These are phyloP conservation scores for Aspergillus coremiiformis DNA, from an alignment of 495 filamentous ascomycete species.

Conservation along the genomic window DNA sequence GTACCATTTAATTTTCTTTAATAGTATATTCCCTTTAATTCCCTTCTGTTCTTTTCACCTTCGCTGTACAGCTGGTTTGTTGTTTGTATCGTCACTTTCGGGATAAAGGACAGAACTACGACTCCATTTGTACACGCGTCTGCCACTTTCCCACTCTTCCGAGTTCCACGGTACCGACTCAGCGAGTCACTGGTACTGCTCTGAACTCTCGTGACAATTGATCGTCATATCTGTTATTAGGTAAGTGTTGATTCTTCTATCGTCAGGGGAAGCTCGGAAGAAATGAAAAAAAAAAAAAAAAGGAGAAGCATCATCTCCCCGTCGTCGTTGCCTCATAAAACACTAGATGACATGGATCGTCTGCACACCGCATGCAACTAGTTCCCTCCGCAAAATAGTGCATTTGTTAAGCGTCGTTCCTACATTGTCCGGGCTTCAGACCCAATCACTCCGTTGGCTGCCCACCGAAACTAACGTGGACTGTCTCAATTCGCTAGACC, in stretches of 20 bases:
- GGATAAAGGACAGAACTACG: neutral
- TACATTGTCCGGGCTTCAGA: neutral
- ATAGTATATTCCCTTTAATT: conserved; percentile 8
- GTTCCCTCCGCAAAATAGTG: neutral
- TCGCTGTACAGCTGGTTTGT: neutral
- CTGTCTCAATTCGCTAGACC: conserved; percentile 8
- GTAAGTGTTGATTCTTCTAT: neutral
- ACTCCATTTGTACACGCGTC: neutral
- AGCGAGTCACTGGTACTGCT: neutral
- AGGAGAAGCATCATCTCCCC: conserved; percentile 8
- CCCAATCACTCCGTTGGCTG: conserved; percentile 1
- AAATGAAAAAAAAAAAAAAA: conserved; percentile 5
- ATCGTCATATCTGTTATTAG: neutral
- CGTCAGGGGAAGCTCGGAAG: neutral
- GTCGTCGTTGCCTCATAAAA: conserved; percentile 4
- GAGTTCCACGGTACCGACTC: neutral
- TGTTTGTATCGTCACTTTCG: neutral
- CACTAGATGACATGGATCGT: neutral
- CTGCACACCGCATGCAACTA: neutral
- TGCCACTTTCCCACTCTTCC: neutral
- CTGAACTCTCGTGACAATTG: neutral
- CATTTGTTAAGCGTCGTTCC: neutral
- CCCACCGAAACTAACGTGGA: conserved; percentile 11
- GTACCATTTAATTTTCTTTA: conserved; percentile 15
- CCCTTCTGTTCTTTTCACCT: conserved; percentile 5